phyloP scores from a whole-genome alignment of 805 yeast genomes.

The Gaillardinia entomophila region DNA sequence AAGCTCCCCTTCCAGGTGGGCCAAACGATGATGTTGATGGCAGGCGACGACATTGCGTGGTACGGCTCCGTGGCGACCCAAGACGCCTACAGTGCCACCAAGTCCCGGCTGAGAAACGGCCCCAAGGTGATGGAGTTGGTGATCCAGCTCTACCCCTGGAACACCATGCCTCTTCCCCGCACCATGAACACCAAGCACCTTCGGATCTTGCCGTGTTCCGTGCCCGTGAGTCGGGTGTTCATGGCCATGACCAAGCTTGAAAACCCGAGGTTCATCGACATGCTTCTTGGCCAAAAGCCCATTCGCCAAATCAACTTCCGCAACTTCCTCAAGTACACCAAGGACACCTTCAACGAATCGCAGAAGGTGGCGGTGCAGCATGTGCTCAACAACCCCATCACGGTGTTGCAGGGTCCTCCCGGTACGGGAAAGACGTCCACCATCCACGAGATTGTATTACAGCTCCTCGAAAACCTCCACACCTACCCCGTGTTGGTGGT shows the following conservation, averaged over 20 bases:
- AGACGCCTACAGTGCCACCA: constrained; percentile 14
- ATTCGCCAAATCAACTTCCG: constrained; percentile 52
- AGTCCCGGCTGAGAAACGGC: constrained; percentile 3
- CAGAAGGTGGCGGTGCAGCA: constrained; percentile 51
- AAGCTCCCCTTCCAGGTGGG: constrained; percentile 55
- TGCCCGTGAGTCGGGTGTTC: constrained; percentile 57
- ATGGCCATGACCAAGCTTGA: constrained; percentile 59
- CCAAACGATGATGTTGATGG: constrained; percentile 52
- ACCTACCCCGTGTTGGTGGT: constrained; percentile 64
- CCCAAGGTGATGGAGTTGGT: constrained; percentile 34
- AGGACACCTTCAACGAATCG: constrained; percentile 49
- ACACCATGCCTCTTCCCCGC: constrained; percentile 43
- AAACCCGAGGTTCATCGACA: constrained; percentile 46
- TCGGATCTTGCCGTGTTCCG: constrained; percentile 53
- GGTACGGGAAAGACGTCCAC: constrained; percentile 42
- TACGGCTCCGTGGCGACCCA: constrained; percentile 49
- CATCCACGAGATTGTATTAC: constrained; percentile 41
- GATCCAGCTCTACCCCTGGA: constrained; percentile 56
- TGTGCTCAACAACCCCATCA: constrained; percentile 44
- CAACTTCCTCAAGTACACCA: constrained; percentile 46
- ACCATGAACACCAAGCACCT: constrained; percentile 31
- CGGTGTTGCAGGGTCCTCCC: constrained; percentile 42
- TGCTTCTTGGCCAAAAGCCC: constrained; percentile 51
- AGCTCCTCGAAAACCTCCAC: constrained; percentile 48
- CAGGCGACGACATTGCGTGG: constrained; percentile 51